Evolutionary conservation across 2,329 filamentous ascomycete genomes (phyloP).

Genomic region (Aureobasidium subglaciale): DNA sequence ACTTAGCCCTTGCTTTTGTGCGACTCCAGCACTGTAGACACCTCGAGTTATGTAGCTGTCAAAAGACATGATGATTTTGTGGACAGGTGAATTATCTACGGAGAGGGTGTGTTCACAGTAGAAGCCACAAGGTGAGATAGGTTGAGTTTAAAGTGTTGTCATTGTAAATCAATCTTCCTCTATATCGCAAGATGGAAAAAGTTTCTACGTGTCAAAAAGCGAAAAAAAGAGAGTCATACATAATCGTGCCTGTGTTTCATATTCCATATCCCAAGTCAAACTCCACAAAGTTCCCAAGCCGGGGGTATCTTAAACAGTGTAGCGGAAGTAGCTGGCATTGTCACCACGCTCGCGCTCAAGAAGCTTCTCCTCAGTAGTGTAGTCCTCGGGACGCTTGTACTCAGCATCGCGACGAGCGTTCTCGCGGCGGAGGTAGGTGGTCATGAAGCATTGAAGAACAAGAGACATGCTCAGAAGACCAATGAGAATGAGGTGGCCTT

Average conservation of each 20-base stretch:
- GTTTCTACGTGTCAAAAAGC: not conserved
- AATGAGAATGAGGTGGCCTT: slow-evolving; percentile 31
- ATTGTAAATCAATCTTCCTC: not conserved
- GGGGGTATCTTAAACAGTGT: slow-evolving; percentile 22
- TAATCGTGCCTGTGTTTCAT: not conserved
- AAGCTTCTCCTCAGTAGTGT: slow-evolving; percentile 48
- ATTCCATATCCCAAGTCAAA: not conserved
- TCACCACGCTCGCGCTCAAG: slow-evolving; percentile 51
- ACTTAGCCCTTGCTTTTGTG: no score
- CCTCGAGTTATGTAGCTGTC: no score
- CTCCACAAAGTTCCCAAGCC: not conserved
- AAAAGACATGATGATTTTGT: no score
- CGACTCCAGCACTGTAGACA: no score
- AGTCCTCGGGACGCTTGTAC: slow-evolving; percentile 42
- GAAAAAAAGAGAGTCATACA: slow-evolving; percentile 2
- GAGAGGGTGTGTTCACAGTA: no score
- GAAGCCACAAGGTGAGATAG: no score
- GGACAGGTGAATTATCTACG: no score
- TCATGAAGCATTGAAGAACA: slow-evolving; percentile 49
- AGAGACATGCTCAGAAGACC: slow-evolving; percentile 26
- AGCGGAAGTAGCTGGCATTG: slow-evolving; percentile 42
- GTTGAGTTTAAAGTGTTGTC: not conserved
- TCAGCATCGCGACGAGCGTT: slow-evolving; percentile 47
- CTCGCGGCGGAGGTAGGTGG: slow-evolving; percentile 49
- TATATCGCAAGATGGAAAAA: not conserved